Conservation (phyloP, 2,329 filamentous ascomycete species). For the Cordyceps cateniannulata region DNA sequence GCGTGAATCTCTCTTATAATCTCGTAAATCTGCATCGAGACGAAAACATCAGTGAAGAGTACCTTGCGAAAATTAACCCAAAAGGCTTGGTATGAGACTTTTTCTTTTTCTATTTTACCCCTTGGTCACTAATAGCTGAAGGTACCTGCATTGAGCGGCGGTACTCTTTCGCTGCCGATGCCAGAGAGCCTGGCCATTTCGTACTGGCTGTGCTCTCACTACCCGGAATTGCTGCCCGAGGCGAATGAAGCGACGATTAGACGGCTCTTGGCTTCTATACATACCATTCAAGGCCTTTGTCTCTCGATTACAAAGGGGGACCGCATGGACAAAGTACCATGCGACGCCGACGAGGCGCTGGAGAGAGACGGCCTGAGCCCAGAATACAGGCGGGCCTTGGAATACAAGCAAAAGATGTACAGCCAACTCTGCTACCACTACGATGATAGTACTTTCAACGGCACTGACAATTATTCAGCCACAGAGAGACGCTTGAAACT, state of each 20-base stretch:
- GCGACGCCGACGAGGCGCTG: constrained; percentile 2
- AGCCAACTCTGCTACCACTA: too few species aligned
- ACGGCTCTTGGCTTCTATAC: neutral
- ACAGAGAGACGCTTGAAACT: neutral
- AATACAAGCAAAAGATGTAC: constrained; percentile 6
- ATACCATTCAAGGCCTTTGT: constrained; percentile 2
- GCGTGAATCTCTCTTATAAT: neutral
- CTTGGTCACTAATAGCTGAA: neutral
- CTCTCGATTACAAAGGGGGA: neutral
- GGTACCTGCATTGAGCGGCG: constrained; percentile 7
- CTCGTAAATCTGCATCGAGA: constrained; percentile 11
- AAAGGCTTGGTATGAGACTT: constrained; percentile 3
- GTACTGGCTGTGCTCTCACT: constrained; percentile 4
- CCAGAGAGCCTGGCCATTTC: constrained; percentile 10
- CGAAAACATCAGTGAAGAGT: constrained; percentile 5
- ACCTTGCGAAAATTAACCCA: neutral
- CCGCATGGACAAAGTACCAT: constrained; percentile 1
- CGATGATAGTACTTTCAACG: neutral
- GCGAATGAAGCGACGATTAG: neutral
- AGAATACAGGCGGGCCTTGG: neutral
- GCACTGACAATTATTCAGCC: neutral
- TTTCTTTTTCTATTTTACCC: neutral
- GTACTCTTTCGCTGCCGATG: neutral
- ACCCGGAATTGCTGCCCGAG: neutral
- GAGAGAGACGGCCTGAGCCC: neutral